Conservation (phyloP, 192 early-diverging fungal genomes). For the Backusella psychrophila region DNA sequence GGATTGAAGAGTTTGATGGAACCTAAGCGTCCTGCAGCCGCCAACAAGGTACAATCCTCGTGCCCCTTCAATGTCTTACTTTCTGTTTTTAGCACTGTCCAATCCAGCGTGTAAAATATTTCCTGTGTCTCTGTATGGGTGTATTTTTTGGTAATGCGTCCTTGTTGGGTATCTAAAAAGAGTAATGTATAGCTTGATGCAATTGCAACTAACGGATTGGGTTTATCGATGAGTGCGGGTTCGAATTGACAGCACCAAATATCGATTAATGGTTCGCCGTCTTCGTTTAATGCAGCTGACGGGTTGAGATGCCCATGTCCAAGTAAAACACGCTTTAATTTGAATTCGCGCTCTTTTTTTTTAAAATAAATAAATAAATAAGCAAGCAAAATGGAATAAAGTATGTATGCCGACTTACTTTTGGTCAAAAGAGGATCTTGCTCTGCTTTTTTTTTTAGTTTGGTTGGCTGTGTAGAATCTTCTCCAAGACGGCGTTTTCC, state of each 20-base stretch:
- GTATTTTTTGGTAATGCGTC: constrained; percentile 43
- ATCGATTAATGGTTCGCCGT: constrained; percentile 29
- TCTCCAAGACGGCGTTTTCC: neutral
- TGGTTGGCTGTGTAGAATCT: neutral
- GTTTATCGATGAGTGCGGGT: constrained; percentile 19
- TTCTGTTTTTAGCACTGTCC: constrained; percentile 37
- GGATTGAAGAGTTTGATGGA: constrained; percentile 52
- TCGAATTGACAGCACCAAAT: constrained; percentile 48
- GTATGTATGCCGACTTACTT: neutral
- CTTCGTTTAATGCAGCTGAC: constrained; percentile 14
- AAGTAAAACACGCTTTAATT: constrained; percentile 13
- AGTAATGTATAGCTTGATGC: constrained; percentile 44
- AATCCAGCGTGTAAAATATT: constrained; percentile 45
- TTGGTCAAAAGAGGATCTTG: neutral
- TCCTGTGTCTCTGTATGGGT: constrained; percentile 45
- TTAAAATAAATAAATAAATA: neutral
- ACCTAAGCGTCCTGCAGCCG: constrained; percentile 42
- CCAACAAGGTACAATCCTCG: constrained; percentile 33
- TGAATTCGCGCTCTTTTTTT: constrained; percentile 9
- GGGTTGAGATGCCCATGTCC: constrained; percentile 13
- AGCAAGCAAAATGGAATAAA: neutral
- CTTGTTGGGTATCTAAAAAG: constrained; percentile 41
- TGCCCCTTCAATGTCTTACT: neutral
- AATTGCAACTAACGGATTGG: constrained; percentile 36
- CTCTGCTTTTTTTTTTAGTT: neutral